A percentile compares a stretch with the other conserved stretches of the same genome.
Evolutionary conservation across 495 filamentous ascomycete genomes (phyloP).

Genomic region (Tuber calosporum): DNA sequence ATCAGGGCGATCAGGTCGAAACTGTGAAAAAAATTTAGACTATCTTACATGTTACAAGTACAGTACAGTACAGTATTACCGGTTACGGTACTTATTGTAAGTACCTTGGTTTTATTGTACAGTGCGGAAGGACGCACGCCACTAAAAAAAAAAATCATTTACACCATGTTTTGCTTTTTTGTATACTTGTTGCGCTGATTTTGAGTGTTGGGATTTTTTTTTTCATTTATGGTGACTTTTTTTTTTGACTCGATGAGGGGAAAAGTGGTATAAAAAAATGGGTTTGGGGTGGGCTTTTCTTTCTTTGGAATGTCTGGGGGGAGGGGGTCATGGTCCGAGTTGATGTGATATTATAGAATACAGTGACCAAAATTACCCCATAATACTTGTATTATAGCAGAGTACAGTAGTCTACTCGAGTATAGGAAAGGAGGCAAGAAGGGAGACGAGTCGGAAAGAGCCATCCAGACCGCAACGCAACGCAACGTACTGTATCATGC

Average conservation of each 20-base stretch:
- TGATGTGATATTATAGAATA: not conserved
- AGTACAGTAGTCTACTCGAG: not conserved
- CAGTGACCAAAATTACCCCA: not conserved
- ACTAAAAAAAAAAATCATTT: no score
- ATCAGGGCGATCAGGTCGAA: conserved; percentile 26
- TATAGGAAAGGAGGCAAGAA: not conserved
- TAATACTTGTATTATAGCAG: no score
- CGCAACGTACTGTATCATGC: not conserved
- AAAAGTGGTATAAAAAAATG: no score
- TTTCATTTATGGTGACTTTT: no score
- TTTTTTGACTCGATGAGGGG: no score
- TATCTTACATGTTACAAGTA: no score
- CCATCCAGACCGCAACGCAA: not conserved
- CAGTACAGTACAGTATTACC: not conserved
- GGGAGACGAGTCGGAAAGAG: not conserved
- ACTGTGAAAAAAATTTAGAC: conserved; percentile 2
- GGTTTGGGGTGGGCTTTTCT: no score
- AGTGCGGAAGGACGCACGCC: no score
- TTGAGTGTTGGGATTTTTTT: no score
- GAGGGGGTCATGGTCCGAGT: not conserved
- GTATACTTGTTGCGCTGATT: no score
- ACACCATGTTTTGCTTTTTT: no score
- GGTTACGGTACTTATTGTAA: not conserved
- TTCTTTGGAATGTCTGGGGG: not conserved
- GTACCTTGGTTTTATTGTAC: no score